Conservation (phyloP, 805 yeast genomes). For the Priceomyces haplophilus region DNA sequence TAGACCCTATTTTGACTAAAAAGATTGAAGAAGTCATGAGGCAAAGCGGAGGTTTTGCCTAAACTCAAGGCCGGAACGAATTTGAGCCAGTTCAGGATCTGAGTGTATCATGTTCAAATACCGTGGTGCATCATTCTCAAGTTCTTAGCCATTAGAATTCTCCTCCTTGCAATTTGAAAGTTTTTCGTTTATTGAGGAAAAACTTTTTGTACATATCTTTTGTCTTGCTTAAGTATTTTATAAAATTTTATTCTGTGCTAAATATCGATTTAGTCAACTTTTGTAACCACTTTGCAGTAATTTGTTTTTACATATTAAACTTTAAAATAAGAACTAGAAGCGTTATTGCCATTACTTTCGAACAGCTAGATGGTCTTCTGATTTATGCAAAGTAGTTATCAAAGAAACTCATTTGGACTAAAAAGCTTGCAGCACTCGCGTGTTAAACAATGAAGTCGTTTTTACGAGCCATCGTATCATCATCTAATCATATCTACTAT, state of each 20-base stretch:
- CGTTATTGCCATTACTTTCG: no score
- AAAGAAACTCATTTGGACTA: no score
- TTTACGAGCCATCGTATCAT: constrained; percentile 13
- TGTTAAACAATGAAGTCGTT: constrained; percentile 12
- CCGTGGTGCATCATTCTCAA: no score
- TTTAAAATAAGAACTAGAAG: no score
- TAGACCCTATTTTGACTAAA: constrained; percentile 61
- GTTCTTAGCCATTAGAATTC: no score
- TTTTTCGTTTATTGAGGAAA: background rate
- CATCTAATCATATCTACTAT: constrained; percentile 10
- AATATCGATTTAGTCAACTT: background rate
- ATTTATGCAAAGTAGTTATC: no score
- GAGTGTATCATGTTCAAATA: background rate
- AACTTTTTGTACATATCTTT: background rate
- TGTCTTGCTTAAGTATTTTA: background rate
- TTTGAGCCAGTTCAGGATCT: background rate
- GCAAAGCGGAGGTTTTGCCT: constrained; percentile 14
- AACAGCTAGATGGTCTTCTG: no score
- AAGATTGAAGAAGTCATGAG: constrained; percentile 61
- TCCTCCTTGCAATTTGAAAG: background rate
- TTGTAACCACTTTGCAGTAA: background rate
- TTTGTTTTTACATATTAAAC: background rate
- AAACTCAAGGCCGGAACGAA: background rate
- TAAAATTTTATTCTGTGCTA: background rate
- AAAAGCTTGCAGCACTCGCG: no score